Base-by-base conservation (phyloP, 148 eudicot genomes). In the Heliamphora exappendiculata region DNA sequence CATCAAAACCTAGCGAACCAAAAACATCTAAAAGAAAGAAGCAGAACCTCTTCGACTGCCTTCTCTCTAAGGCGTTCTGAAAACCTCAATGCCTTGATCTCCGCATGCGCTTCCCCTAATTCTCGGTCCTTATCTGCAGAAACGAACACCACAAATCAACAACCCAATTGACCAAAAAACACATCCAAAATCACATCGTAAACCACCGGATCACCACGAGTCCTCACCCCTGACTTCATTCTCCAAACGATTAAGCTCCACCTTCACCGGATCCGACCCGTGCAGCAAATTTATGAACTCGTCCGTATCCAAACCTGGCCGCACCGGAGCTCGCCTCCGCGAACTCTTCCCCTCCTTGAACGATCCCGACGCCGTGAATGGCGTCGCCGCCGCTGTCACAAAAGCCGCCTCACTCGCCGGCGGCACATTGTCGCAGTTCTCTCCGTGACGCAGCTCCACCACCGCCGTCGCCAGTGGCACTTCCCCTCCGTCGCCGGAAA, bases 251-350 rank as follows among this genome's bases (percentile, higher is more conserved):
- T 91, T 93, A 26, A 93, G 90, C 87, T 93, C 98, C 62, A 93
- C 74, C 81, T 88, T 91, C 79, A 93, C 93, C 88, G 98, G 98
- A 93, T 93, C 98, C 91, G 98, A 93, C 13, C 96, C 98, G 67
- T 93, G 98, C 55, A 93, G 90, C 75, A 88, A 71, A 70, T 85
- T 91, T 7, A 93, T 33, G 79, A 89, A 91, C 66, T 93, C 98
- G 42, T 93, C 98, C 20, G 92, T 83, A 59, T 93, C 98, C 34
- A 91, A 64, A 67, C 97, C 91, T 5, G 93, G 93, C 55, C 93
- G 76, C 58, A 87, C 64, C 36, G 90, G 81, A n/a, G 80, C 80
- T 36, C 91, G 78, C 79, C 93, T 71, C 72, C 93, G 79, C 67
- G 89, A 80, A 41, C 78, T 74, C 59, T 82, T 82, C 1, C 85